Base-by-base conservation (phyloP, 495 filamentous ascomycete species). In the Aspergillus leporis region DNA sequence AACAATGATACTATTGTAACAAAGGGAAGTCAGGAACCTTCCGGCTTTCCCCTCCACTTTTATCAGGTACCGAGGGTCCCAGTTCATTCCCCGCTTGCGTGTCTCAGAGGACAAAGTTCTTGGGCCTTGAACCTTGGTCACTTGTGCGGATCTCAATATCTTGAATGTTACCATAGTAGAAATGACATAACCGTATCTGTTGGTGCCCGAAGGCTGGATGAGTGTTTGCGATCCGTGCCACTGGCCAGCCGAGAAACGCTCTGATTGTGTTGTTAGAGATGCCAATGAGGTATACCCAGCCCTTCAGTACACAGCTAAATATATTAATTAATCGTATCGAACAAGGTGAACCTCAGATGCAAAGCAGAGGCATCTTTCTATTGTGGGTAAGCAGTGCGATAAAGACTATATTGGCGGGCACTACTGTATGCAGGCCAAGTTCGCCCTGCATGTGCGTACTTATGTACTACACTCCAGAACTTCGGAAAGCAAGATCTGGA, bases 81-180 rank as follows among this genome's bases (percentile, higher is more conserved):
- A 6, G 25, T 25, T 13, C 48, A 10, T 32, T 51, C 48, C 48
- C 48, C 46, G 25, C 48, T 28, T 23, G 18, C 31, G 18, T 49
- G 48, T 51, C 48, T 51, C 25, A 51, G 25, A n/a, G 28, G 31
- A 34, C n/a, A 51, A 51, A 25, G 8, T 31, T 32, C 25, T n/a
- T 16, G 25, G 25, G 48, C 23, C 25, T 25, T 51, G 28, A 23
- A 18, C 48, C 48, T 51, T 51, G 28, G 48, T 51, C 16, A n/a
- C 13, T 31, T 31, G 25, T 51, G 48, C 48, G 48, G 48, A 34
- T 51, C 48, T 4, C 23, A 51, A 51, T 51, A 28, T 51, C 31
- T 51, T 51, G 28, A 19, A 21, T 40, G 36, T 40, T n/a, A n/a
- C n/a, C n/a, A n/a, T n/a, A n/a, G n/a, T n/a, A 40, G 12, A 40